Conservation (phyloP, 2,329 filamentous ascomycete species). For the Neobulgaria alba region DNA sequence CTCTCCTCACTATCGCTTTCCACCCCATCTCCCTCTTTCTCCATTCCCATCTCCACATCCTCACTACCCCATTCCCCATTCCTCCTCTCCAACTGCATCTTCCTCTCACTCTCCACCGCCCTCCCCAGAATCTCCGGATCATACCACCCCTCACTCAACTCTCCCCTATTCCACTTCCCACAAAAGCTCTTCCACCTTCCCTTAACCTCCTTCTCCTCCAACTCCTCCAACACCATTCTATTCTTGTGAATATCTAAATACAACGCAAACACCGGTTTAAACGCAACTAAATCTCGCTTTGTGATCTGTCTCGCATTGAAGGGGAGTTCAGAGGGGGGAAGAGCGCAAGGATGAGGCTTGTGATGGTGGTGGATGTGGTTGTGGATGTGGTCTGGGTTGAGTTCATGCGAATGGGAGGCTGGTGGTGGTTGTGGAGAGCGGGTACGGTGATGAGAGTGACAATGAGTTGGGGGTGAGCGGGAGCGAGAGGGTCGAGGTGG, state of each 20-base stretch:
- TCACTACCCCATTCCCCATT: constrained; percentile 5
- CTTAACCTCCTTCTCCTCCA: constrained; percentile 66
- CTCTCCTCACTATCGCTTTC: constrained; percentile 29
- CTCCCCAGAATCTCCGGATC: constrained; percentile 53
- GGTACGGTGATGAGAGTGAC: background rate
- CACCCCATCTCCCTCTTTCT: constrained; percentile 6
- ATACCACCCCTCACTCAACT: constrained; percentile 89
- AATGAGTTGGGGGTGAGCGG: constrained; percentile 9
- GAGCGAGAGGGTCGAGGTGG: constrained; percentile 11
- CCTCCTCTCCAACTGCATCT: background rate
- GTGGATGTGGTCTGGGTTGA: too few species aligned
- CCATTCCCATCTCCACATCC: constrained; percentile 1
- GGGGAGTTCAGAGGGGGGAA: constrained; percentile 60
- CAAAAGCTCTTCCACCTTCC: constrained; percentile 93
- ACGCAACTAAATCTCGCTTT: constrained; percentile 58
- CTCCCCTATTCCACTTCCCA: constrained; percentile 82
- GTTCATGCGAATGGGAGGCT: background rate
- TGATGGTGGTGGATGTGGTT: constrained; percentile 29
- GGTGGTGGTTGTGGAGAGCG: background rate
- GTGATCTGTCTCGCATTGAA: constrained; percentile 56
- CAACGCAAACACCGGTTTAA: constrained; percentile 66
- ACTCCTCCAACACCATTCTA: constrained; percentile 53
- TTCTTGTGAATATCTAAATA: constrained; percentile 87
- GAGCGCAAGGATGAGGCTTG: constrained; percentile 20
- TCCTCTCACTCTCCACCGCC: constrained; percentile 11